A percentile compares a stretch with the other conserved stretches of the same genome.
These are phyloP conservation scores for Yarrowia sp. DNA, from an alignment of 805 yeast genomes.

Conservation along the genomic window DNA sequence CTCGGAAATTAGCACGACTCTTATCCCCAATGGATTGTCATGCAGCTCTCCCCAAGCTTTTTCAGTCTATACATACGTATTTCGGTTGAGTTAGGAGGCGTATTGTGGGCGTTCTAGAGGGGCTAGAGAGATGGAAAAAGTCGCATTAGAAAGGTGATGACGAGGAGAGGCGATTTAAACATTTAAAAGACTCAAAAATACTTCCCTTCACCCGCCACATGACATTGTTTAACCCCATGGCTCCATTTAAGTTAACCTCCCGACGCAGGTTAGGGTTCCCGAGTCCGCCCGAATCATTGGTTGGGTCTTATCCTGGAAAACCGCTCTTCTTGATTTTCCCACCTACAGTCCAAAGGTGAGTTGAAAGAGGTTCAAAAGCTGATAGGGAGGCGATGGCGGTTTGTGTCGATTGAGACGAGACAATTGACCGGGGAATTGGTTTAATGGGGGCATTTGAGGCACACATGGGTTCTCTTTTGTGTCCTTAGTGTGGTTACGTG, in stretches of 20 bases:
- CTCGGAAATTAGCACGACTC: background rate
- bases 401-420: background rate
- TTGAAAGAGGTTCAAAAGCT: background rate
- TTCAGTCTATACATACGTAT: background rate
- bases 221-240: background rate
- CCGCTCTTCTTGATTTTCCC: slow-evolving; percentile 36
- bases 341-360: slow-evolving; percentile 35
- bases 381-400: background rate
- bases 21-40: background rate
- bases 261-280: slow-evolving; percentile 34
- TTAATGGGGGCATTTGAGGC: too few species aligned
- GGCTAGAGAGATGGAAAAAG: background rate
- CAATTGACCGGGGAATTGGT: background rate
- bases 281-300: slow-evolving; percentile 37
- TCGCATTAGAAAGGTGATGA: background rate
- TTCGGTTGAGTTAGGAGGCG: background rate
- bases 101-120: background rate
- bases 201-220: background rate
- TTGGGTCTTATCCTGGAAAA: slow-evolving; percentile 28
- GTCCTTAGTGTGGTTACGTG: too few species aligned
- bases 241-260: slow-evolving; percentile 27
- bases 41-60: slow-evolving; percentile 26
- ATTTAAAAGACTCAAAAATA: too few species aligned
- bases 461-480: too few species aligned
- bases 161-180: background rate